phyloP scores from a whole-genome alignment of 768 basidiomycete genomes.

The Lentinula raphanica region DNA sequence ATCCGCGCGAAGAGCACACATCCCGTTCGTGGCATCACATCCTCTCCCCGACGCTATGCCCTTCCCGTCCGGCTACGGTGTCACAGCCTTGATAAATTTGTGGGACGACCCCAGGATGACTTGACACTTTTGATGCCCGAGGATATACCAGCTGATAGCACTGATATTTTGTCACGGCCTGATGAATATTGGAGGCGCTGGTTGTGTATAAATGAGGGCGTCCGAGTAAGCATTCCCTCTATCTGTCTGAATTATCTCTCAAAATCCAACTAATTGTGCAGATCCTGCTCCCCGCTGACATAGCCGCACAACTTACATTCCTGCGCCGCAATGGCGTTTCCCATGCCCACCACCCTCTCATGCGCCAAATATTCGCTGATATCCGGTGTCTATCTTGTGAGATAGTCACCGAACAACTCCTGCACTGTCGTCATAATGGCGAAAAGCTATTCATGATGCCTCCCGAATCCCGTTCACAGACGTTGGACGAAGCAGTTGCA shows the following conservation, averaged over 20 bases:
- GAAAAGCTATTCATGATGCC: background rate
- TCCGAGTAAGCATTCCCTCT: background rate
- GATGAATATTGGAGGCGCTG: constrained; percentile 5
- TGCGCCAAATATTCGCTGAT: background rate
- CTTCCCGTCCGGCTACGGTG: constrained; percentile 1
- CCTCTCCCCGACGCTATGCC: background rate
- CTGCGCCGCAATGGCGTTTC: background rate
- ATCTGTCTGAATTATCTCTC: background rate
- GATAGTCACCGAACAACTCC: background rate
- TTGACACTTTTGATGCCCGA: background rate
- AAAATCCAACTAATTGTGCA: background rate
- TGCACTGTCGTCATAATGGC: background rate
- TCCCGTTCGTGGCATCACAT: constrained; percentile 3
- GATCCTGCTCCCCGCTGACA: constrained; percentile 1
- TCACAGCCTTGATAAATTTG: background rate
- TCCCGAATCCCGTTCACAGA: background rate
- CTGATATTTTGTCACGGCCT: background rate
- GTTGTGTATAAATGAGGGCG: background rate
- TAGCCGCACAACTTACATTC: background rate
- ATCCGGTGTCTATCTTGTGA: background rate
- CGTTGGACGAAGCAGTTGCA: constrained; percentile 5
- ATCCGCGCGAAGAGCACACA: background rate
- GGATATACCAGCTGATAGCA: background rate
- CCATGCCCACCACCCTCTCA: background rate
- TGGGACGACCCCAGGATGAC: constrained; percentile 3